These are phyloP conservation scores for Corchorus olitorius DNA, from an alignment of 345 rosid genomes.

Conservation along the genomic window DNA sequence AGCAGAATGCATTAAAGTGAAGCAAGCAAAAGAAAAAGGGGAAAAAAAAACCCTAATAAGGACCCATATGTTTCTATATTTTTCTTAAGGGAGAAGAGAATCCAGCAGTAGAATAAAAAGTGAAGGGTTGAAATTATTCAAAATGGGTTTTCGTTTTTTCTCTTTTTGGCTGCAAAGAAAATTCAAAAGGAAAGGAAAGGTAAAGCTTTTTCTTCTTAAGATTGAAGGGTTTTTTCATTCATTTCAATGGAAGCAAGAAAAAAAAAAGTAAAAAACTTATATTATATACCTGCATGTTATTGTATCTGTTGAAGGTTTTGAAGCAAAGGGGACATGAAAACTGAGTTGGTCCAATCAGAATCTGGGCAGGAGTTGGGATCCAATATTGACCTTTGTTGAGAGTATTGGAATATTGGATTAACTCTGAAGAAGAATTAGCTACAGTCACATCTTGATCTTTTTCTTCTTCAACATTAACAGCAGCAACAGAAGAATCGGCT, in stretches of 20 bases:
- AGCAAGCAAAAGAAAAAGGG: slow-evolving; percentile 17
- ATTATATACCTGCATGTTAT: slow-evolving; percentile 90
- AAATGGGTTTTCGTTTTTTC: slow-evolving; percentile 27
- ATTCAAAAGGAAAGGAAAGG: slow-evolving; percentile 29
- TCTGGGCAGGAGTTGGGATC: slow-evolving; percentile 99
- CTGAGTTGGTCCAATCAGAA: slow-evolving; percentile 96
- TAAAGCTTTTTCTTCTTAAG: slow-evolving; percentile 24
- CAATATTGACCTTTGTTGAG: slow-evolving; percentile 86
- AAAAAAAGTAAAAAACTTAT: too few species aligned
- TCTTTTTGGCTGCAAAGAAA: slow-evolving; percentile 27
- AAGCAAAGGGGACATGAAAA: slow-evolving; percentile 98
- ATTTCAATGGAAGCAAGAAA: background rate
- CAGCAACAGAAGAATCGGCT: slow-evolving; percentile 26
- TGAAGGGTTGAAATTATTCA: slow-evolving; percentile 36
- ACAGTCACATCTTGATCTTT: slow-evolving; percentile 26
- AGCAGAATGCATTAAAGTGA: slow-evolving; percentile 22
- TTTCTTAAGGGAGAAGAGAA: background rate
- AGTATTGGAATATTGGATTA: slow-evolving; percentile 24
- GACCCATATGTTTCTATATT: slow-evolving; percentile 27
- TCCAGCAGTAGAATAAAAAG: slow-evolving; percentile 25
- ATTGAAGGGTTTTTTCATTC: slow-evolving; percentile 6
- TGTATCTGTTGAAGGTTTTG: slow-evolving; percentile 99
- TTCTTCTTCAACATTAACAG: slow-evolving; percentile 34
- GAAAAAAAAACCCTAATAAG: slow-evolving; percentile 36
- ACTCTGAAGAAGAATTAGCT: slow-evolving; percentile 32